These are phyloP conservation scores for Xylaria sp. DNA, from an alignment of 2,329 filamentous ascomycete genomes.

Conservation along the genomic window DNA sequence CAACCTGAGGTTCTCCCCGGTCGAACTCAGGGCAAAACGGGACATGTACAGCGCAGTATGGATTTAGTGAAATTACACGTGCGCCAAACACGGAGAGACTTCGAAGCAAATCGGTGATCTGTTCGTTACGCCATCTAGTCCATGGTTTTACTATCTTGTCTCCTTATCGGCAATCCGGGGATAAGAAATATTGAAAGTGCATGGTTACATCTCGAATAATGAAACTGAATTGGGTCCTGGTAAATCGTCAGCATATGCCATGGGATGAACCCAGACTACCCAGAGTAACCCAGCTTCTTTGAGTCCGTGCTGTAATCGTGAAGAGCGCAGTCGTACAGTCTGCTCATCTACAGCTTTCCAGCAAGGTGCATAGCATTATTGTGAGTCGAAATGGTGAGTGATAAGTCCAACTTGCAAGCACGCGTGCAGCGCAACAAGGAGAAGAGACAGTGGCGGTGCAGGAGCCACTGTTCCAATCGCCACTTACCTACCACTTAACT, in stretches of 20 bases:
- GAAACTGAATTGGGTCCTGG: background rate
- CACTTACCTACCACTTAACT: background rate
- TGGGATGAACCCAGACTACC: no score
- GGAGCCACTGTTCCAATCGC: background rate
- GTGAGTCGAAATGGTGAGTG: background rate
- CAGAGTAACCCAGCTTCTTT: background rate
- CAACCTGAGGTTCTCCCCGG: slow-evolving; percentile 2
- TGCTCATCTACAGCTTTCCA: no score
- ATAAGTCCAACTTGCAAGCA: background rate
- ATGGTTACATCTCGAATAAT: slow-evolving; percentile 4
- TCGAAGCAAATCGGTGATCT: slow-evolving; percentile 2
- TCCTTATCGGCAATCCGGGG: background rate
- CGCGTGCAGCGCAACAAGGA: background rate
- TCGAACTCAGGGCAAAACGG: slow-evolving; percentile 13
- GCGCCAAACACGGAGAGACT: slow-evolving; percentile 11
- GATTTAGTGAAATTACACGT: slow-evolving; percentile 32
- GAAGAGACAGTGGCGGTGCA: background rate
- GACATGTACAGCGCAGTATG: slow-evolving; percentile 24
- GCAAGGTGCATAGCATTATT: background rate
- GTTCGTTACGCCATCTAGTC: background rate
- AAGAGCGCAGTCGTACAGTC: no score
- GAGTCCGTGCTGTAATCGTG: background rate
- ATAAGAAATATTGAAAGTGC: slow-evolving; percentile 10
- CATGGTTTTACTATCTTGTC: background rate
- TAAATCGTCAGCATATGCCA: no score